Evolutionary conservation across 2,329 filamentous ascomycete genomes (phyloP).

Genomic region (Xylariales sp.): DNA sequence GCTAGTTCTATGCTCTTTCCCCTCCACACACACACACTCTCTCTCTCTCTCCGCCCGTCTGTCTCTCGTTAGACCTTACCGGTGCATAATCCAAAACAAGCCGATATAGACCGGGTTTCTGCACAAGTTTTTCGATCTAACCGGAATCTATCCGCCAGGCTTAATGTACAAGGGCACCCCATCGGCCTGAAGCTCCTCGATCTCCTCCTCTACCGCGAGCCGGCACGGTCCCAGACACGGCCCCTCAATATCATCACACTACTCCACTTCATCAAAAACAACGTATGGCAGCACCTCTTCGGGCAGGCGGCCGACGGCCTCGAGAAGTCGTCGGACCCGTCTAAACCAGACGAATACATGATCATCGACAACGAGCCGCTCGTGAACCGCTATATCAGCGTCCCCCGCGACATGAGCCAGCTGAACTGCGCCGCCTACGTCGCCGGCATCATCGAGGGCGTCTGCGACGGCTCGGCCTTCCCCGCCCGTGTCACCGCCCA

Average conservation of each 20-base stretch:
- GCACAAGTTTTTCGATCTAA: slow-evolving; percentile 11
- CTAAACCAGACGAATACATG: slow-evolving; percentile 96
- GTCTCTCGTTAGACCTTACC: no score
- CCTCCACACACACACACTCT: neutral
- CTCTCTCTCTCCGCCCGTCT: neutral
- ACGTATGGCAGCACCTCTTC: slow-evolving; percentile 93
- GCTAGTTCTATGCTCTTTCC: slow-evolving; percentile 38
- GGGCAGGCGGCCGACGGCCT: slow-evolving; percentile 89
- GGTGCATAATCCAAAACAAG: neutral
- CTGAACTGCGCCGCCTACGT: slow-evolving; percentile 97
- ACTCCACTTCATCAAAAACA: slow-evolving; percentile 94
- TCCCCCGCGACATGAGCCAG: slow-evolving; percentile 95
- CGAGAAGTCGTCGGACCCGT: slow-evolving; percentile 84
- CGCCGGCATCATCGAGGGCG: slow-evolving; percentile 93
- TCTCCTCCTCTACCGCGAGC: slow-evolving; percentile 87
- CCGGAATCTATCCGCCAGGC: slow-evolving; percentile 59
- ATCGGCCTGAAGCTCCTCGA: slow-evolving; percentile 95
- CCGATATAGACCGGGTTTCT: neutral
- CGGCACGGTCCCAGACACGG: slow-evolving; percentile 75
- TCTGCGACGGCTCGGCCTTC: slow-evolving; percentile 93
- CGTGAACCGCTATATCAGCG: slow-evolving; percentile 92
- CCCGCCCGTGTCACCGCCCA: slow-evolving; percentile 91
- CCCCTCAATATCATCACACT: slow-evolving; percentile 90
- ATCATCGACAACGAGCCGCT: slow-evolving; percentile 98
- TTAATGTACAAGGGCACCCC: slow-evolving; percentile 92